Conservation (phyloP, 2,329 filamentous ascomycete species). For the Penicillium thymicola region DNA sequence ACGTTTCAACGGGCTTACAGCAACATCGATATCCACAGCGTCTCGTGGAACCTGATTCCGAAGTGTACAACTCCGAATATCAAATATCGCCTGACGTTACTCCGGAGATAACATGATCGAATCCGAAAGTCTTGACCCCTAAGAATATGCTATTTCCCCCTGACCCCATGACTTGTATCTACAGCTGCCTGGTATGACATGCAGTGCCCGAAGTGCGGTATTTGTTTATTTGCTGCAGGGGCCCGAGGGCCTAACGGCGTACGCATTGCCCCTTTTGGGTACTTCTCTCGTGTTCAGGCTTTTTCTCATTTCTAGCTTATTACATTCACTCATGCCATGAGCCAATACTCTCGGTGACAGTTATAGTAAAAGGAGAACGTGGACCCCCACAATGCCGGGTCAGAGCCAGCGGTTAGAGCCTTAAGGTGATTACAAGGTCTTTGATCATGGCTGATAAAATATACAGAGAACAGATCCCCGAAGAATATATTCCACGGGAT, state of each 20-base stretch:
- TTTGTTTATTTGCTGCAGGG: neutral
- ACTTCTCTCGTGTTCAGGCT: neutral
- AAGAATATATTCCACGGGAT: neutral
- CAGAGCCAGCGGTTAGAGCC: neutral
- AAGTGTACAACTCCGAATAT: neutral
- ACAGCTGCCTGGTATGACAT: neutral
- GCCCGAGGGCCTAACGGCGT: neutral
- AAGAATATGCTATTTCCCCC: too few relatives aligned
- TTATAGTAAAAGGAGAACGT: neutral
- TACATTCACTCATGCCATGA: neutral
- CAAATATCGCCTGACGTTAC: neutral
- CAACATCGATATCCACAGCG: neutral
- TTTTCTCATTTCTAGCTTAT: neutral
- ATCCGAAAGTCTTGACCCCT: too few relatives aligned
- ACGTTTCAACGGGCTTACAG: neutral
- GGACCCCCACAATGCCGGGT: neutral
- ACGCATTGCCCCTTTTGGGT: neutral
- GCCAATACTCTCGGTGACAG: neutral
- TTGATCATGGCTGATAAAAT: neutral
- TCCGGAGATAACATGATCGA: neutral
- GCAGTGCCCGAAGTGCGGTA: neutral
- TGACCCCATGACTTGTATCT: neutral
- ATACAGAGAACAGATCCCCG: neutral
- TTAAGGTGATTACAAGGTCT: neutral
- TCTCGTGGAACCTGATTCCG: constrained; percentile 1